These are phyloP conservation scores for Gliomastix tumulicola DNA, from an alignment of 2,329 filamentous ascomycete genomes.

Conservation along the genomic window DNA sequence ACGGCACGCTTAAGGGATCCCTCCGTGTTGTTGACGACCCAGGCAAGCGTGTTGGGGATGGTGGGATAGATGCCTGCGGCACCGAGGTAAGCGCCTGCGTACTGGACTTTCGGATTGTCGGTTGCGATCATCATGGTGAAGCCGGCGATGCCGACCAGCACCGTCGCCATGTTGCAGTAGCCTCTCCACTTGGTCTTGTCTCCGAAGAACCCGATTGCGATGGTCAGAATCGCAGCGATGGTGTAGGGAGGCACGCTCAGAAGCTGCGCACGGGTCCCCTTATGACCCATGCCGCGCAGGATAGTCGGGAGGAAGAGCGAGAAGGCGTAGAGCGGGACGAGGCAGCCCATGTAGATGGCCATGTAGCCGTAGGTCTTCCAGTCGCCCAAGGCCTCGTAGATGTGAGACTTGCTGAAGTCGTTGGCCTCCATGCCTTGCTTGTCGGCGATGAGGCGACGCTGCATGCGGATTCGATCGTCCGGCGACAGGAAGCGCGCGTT, in stretches of 20 bases:
- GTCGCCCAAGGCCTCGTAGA: conserved; percentile 49
- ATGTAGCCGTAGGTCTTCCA: conserved; percentile 45
- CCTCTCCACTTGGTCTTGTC: conserved; percentile 24
- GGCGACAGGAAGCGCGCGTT: conserved; percentile 39
- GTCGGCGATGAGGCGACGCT: conserved; percentile 34
- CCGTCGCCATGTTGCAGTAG: conserved; percentile 27
- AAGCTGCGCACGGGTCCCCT: conserved; percentile 24
- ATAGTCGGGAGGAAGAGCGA: conserved; percentile 28
- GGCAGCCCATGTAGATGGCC: conserved; percentile 52
- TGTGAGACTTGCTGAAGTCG: conserved; percentile 47
- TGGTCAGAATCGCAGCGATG: conserved; percentile 25
- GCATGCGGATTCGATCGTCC: conserved; percentile 32
- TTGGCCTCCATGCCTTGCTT: conserved; percentile 41
- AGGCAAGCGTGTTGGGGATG: conserved; percentile 47
- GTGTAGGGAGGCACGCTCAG: conserved; percentile 31
- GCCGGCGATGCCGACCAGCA: conserved; percentile 20
- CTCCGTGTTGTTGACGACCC: conserved; percentile 52
- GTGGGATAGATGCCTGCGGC: conserved; percentile 38
- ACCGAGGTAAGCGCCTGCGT: conserved; percentile 39
- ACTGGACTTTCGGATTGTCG: conserved; percentile 31
- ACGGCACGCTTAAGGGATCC: conserved; percentile 46
- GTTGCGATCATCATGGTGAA: conserved; percentile 21
- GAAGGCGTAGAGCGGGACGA: conserved; percentile 28
- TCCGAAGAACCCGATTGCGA: conserved; percentile 34
- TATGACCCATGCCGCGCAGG: conserved; percentile 24